Evolutionary conservation across 1,284 basidiomycete species (phyloP), one percentile per base, ranked within the genome.

Genomic region (Apiotrichum sp.): DNA sequence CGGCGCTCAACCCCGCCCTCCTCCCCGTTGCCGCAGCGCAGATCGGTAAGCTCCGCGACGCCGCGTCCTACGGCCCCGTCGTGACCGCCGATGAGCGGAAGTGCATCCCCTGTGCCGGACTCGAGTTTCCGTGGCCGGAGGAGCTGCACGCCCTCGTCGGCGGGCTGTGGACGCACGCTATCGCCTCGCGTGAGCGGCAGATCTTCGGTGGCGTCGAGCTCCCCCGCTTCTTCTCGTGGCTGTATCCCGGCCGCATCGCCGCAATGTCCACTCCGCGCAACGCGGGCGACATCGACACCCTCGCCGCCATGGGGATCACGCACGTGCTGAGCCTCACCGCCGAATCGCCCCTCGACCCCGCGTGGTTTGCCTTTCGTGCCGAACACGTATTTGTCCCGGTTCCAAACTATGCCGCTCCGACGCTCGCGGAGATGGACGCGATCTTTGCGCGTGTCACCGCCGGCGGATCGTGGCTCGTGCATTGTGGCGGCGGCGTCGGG

Each of bases 401-500:
- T 9, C 74, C 78, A 11, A 83, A 84, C 67, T 81, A 76, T 55
- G 66, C 77, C 34, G 78, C 82, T 6, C 83, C 83, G 8, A 80
- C 80, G 0, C 73, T 84, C 49, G 82, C 83, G 66, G 82, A 84
- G 61, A 81, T 84, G 79, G 82, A 84, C 64, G 64, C 82, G 42
- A 74, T 84, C 53, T 75, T 83, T 57, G 69, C 75, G 14, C 66
- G 82, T 9, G 70, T 83, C 14, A 70, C 77, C 5, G 79, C 82
- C 45, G 69, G 75, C 13, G 67, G 69, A 22, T 79, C 81, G 10
- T 66, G 79, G 6, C 81, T 84, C 7, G 73, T 84, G 9, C 83
- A 85, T 61, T 84, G 83, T 63, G 83, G 82, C 14, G 83, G 83
- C 3, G 84, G 83, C 1, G 83, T 83, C 62, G 83, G 83, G 0